These are phyloP conservation scores for Sextonia rubra DNA, from an alignment of 164 flowering plant genomes.

Conservation along the genomic window DNA sequence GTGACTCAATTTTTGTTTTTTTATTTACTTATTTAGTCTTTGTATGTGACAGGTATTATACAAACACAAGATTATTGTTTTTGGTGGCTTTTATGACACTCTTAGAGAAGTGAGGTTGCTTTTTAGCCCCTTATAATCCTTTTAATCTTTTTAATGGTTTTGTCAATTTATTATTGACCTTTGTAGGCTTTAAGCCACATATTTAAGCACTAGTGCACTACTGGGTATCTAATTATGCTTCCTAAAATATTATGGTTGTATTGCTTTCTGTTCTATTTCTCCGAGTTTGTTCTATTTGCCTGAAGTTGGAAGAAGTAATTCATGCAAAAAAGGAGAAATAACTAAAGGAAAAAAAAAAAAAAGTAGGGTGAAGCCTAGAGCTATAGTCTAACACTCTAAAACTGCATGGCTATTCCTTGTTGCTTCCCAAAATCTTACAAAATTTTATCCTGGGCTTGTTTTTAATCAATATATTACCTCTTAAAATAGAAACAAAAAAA, in stretches of 20 bases:
- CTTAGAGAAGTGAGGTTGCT: constrained; percentile 99
- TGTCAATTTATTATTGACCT: not conserved
- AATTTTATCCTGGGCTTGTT: too few species aligned
- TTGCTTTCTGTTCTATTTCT: not conserved
- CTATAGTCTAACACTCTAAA: too few species aligned
- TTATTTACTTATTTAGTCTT: not conserved
- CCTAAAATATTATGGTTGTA: not conserved
- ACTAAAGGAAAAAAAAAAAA: too few species aligned
- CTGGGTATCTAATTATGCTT: not conserved
- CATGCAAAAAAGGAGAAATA: too few species aligned
- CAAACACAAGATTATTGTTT: constrained; percentile 92
- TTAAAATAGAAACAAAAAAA: too few species aligned
- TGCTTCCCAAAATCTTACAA: too few species aligned
- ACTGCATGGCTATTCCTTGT: too few species aligned
- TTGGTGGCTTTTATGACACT: constrained; percentile 99
- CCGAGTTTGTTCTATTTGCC: not conserved
- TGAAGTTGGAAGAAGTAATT: too few species aligned
- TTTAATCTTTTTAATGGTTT: not conserved
- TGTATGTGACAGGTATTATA: constrained; percentile 63
- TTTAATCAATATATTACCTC: too few species aligned
- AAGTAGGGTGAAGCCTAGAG: too few species aligned
- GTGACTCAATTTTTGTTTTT: not conserved
- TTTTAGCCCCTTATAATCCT: constrained; percentile 20
- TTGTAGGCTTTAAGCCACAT: not conserved
- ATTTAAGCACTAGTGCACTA: not conserved